phyloP scores from a whole-genome alignment of 257 asterid species.

The Fraxinus cuspidata region DNA sequence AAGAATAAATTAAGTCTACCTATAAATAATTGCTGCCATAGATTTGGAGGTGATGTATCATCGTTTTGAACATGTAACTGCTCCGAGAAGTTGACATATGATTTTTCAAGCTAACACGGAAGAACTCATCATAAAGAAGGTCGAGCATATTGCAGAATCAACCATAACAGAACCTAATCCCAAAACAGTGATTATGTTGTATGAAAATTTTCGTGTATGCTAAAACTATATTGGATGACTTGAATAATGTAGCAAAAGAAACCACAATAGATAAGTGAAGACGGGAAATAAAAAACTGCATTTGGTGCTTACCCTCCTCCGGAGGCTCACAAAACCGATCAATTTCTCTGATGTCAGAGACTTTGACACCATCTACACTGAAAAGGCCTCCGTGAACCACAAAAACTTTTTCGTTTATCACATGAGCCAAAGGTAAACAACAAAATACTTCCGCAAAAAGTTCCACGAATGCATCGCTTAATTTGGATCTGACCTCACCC shows the following conservation, averaged over 20 bases:
- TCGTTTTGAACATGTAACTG: neutral
- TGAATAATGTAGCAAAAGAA: neutral
- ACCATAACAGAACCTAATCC: no score
- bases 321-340: slow-evolving; percentile 98
- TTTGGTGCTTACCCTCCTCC: slow-evolving; percentile 77
- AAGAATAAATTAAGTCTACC: slow-evolving; percentile 11
- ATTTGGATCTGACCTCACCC: slow-evolving; percentile 96
- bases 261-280: slow-evolving; percentile 8
- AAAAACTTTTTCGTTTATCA: slow-evolving; percentile 74
- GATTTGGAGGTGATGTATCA: neutral
- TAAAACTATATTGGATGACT: neutral
- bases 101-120: neutral
- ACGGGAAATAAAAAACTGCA: slow-evolving; percentile 17
- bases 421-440: slow-evolving; percentile 93
- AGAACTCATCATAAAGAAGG: neutral
- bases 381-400: slow-evolving; percentile 99
- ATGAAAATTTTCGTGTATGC: no score
- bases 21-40: neutral
- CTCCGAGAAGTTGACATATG: no score
- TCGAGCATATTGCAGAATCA: neutral
- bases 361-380: slow-evolving; percentile 96
- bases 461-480: slow-evolving; percentile 84
- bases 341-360: slow-evolving; percentile 81
- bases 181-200: no score
- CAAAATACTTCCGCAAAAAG: slow-evolving; percentile 98